Evolutionary conservation across 2,329 filamentous ascomycete genomes (phyloP), one percentile per base, ranked within the genome.

Genomic region (Sarocladium kiliense): DNA sequence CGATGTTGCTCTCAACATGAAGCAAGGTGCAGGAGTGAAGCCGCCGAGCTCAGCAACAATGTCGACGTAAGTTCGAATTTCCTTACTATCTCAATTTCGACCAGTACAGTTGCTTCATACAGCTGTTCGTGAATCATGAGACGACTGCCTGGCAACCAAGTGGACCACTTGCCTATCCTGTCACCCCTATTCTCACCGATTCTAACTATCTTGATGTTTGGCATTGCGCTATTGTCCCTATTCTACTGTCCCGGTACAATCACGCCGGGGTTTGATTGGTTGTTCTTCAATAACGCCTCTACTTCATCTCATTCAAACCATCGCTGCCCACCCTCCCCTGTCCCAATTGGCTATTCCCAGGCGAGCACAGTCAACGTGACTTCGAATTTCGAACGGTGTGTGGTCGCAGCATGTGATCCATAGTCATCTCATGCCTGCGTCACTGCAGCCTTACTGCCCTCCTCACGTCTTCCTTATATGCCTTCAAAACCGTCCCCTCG

Each of bases 1-100:
- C 2, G 61, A 68, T 54, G 65, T 64, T 3, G 58, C 65, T 25
- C 54, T 68, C n/a, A 60, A 61, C 21, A 14, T 56, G 21, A 53
- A 41, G 36, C 32, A 39, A n/a, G 19, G 50, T 19, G 34, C 19
- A n/a, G 34, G 4, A 6, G 50, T 39, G 7, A 27, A 51, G 47
- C 47, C 36, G 32, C 50, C 50, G 18, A 41, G 21, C 36, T 53
- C 50, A 14, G 50, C 50, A 18, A 53, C 50, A 5, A 39, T 41
- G 23, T 26, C 19, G 26, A 27, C 32, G 50, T 53, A 30, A 53
- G 50, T 41, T 4, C 5, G n/a, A 36, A 41, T 12, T n/a, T 10
- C 5, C n/a, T 41, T 16, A 10, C 41, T 14, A 6, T 12, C 26
- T 19, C 11, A 36, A 16, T 36, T 21, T 21, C 30, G n/a, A 16